Conservation (phyloP, 192 early-diverging fungal species). For the Podila clonocystis region DNA sequence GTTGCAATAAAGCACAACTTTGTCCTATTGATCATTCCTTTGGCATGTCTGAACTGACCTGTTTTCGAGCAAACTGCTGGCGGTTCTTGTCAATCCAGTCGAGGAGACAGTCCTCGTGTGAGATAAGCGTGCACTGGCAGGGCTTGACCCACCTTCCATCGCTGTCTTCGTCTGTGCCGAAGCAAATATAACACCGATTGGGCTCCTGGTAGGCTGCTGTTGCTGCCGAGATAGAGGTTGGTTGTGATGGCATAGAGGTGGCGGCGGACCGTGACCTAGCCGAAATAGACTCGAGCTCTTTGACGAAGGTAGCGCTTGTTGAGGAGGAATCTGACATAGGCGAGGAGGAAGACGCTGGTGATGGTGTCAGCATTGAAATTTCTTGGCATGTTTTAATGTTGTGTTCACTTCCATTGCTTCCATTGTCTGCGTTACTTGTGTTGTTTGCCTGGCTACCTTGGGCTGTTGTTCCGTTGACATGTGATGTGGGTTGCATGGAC, state of each 20-base stretch:
- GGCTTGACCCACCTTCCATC: conserved; percentile 74
- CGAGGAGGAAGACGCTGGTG: not conserved
- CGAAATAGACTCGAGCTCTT: conserved; percentile 36
- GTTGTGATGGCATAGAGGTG: conserved; percentile 1
- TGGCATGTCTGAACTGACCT: conserved; percentile 30
- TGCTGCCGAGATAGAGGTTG: conserved; percentile 5
- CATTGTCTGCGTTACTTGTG: not conserved
- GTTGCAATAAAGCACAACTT: not conserved
- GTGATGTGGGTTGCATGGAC: not conserved
- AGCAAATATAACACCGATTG: conserved; percentile 79
- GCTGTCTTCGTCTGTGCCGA: conserved; percentile 71
- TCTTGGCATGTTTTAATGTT: not conserved
- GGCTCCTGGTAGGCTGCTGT: conserved; percentile 32
- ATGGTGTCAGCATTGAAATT: not conserved
- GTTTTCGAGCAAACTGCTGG: conserved; percentile 55
- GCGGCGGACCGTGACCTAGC: conserved; percentile 12
- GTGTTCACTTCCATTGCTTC: not conserved
- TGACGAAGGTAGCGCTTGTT: conserved; percentile 17
- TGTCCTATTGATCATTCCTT: no score
- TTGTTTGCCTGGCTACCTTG: conserved; percentile 1
- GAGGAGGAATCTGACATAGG: not conserved
- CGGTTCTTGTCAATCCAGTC: conserved; percentile 81
- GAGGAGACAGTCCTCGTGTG: conserved; percentile 80
- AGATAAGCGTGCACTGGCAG: conserved; percentile 79
- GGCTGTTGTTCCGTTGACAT: not conserved